Base-by-base conservation (phyloP, 352 stramenopile species). In the Phytopythium delawarense region DNA sequence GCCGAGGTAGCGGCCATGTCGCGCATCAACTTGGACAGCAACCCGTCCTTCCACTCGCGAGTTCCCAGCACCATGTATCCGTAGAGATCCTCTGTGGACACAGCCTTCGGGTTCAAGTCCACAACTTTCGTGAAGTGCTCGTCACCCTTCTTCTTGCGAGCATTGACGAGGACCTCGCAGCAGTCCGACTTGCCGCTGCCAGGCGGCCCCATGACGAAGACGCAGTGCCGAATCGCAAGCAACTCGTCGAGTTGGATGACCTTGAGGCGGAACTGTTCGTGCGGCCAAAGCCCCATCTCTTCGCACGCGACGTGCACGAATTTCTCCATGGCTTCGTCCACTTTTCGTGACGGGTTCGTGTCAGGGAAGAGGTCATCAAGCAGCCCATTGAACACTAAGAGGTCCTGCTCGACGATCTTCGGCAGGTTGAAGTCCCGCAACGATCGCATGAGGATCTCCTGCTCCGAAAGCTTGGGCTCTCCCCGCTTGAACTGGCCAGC, bases 11-110 rank as follows among this genome's bases (percentile, higher is more conserved):
- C 88, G 3, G 88, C 88, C 2, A 98, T 59, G 57, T 98, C 91
- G 6, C 96, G 78, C 93, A 99, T 97, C 32, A 98, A 68, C 69
- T 98, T 98, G 1, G 89, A 97, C 11, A 99, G 67, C 7, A 99
- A 58, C 6, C 96, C 96, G 73, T 99, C 96, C 64, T 97, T 97
- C 96, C 96, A 99, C 56, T 99, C 96, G 21, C 91, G 76, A 23
- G 94, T 98, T 12, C 87, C 89, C 13, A 98, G 89, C 15, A 90
- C 82, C 78, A 99, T 98, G 70, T 91, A 98, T 1, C 96, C 96
- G 61, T 98, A 99, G n/a, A 99, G 68, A 67, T 98, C 94, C 65
- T 98, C 90, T 1, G 91, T 97, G n/a, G 92, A 97, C 18, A 98
- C 91, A 0, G 96, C 90, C 70, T 99, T 99, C 12, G 96, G 96